Base-by-base conservation (phyloP, 1,284 basidiomycete genomes). In the Ceratobasidium sp. region DNA sequence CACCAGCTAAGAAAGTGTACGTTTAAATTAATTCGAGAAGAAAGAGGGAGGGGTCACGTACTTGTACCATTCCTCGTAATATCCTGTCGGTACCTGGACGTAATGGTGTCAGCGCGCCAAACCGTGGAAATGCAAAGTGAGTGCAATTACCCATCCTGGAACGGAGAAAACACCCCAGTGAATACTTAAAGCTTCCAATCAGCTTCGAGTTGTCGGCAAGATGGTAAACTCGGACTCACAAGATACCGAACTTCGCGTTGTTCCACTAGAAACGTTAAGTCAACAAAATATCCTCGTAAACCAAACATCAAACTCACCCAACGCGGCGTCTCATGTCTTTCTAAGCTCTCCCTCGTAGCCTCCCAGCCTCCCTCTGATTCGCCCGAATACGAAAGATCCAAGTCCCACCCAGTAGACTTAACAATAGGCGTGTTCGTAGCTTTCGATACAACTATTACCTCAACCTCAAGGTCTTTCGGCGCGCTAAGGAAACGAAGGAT, bases 111-210 rank as follows among this genome's bases (percentile, higher is more conserved):
- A 43, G 30, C 14, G 26, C 11, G 28, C 32, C 35, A 11, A 38
- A 5, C 4, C 11, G 6, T 11, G 11, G 11, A 38, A 38, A 4
- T 26, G 23, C 4, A 8, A n/a, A 5, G 5, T 14, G 44, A 30
- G 8, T 6, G 32, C 14, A 61, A 50, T 30, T 35, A 74, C 69
- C 77, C 76, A 79, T 9, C 77, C 79, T 0, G 78, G 78, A 6
- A 85, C 83, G 26, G 85, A 85, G 75, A 83, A 89, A 1, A 86
- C 77, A 5, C 88, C 88, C 87, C 87, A 89, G 76, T 89, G 88
- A 62, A 89, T 82, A 78, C 87, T 81, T 32, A 55, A 26, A 43
- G 23, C 44, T 32, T 1, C n/a, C 14, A 21, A 54, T 55, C 26
- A 70, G 35, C 18, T 43, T 35, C 50, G 28, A 32, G 21, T 69